A percentile compares a stretch with the other conserved stretches of the same genome.
Evolutionary conservation across 2,329 filamentous ascomycete genomes (phyloP).

Genomic region (Shiraia bambusicola): DNA sequence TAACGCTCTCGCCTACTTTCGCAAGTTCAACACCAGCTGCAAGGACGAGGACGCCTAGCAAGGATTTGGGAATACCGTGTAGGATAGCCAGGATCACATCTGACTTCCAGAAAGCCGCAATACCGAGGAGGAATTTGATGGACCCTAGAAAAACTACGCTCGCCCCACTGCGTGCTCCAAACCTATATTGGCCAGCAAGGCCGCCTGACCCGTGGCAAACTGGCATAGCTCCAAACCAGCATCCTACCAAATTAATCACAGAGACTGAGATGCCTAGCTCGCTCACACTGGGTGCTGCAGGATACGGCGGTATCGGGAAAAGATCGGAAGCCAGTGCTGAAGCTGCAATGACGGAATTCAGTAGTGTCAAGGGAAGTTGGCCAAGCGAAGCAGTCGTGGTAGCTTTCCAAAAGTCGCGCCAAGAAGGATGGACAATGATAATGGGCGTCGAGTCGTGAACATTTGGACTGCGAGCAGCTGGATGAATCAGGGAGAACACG

Average conservation of each 20-base stretch:
- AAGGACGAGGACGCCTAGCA: slow-evolving; percentile 86
- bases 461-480: slow-evolving; percentile 11
- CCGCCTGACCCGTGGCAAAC: slow-evolving; percentile 92
- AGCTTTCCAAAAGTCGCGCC: slow-evolving; percentile 53
- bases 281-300: slow-evolving; percentile 67
- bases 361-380: slow-evolving; percentile 84
- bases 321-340: slow-evolving; percentile 76
- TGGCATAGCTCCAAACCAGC: slow-evolving; percentile 94
- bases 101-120: slow-evolving; percentile 63
- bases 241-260: slow-evolving; percentile 78
- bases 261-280: slow-evolving; percentile 79
- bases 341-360: slow-evolving; percentile 91
- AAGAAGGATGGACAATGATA: slow-evolving; percentile 55
- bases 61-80: slow-evolving; percentile 68
- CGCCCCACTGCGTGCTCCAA: slow-evolving; percentile 84
- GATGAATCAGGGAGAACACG: slow-evolving; percentile 58
- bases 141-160: slow-evolving; percentile 78
- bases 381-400: slow-evolving; percentile 71
- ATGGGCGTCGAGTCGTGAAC: slow-evolving; percentile 57
- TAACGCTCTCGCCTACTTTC: slow-evolving; percentile 80
- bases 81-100: slow-evolving; percentile 72
- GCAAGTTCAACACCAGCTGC: slow-evolving; percentile 86
- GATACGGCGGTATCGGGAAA: slow-evolving; percentile 63
- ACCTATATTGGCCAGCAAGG: slow-evolving; percentile 85
- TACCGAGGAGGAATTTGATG: slow-evolving; percentile 73